These are phyloP conservation scores for Boletus reticulatus DNA, from an alignment of 768 basidiomycete species.

Conservation along the genomic window DNA sequence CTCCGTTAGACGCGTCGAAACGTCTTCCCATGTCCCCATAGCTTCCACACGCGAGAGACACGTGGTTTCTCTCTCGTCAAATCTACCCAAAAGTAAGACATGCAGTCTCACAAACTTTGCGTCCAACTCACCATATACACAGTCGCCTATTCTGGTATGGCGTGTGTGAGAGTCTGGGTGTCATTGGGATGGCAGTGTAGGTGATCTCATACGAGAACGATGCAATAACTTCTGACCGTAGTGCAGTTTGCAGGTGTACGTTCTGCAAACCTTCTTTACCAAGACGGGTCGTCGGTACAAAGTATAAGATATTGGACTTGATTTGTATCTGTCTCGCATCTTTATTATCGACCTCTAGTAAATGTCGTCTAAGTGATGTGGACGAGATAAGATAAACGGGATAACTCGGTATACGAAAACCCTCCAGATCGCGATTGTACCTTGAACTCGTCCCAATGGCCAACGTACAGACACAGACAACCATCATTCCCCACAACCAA, in stretches of 20 bases:
- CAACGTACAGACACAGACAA: constrained; percentile 56
- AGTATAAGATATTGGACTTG: constrained; percentile 47
- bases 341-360: constrained; percentile 1
- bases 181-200: constrained; percentile 87
- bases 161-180: constrained; percentile 70
- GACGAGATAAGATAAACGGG: constrained; percentile 14
- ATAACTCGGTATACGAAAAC: not conserved
- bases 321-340: constrained; percentile 7
- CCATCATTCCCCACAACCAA: constrained; percentile 81
- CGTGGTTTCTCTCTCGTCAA: constrained; percentile 91
- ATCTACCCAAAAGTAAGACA: constrained; percentile 79
- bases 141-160: constrained; percentile 96
- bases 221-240: constrained; percentile 6
- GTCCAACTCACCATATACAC: constrained; percentile 1
- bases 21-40: constrained; percentile 29
- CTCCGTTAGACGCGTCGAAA: not conserved
- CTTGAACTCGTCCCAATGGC: constrained; percentile 11
- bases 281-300: constrained; percentile 87
- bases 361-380: not conserved
- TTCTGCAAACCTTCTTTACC: constrained; percentile 97
- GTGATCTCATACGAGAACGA: constrained; percentile 31
- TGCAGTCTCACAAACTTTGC: not conserved
- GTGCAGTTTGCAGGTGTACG: constrained; percentile 80
- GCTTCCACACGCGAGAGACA: constrained; percentile 93
- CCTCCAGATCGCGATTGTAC: too few relatives aligned